These are phyloP conservation scores for Kernera saxatilis DNA, from an alignment of 345 rosid genomes.

Conservation along the genomic window DNA sequence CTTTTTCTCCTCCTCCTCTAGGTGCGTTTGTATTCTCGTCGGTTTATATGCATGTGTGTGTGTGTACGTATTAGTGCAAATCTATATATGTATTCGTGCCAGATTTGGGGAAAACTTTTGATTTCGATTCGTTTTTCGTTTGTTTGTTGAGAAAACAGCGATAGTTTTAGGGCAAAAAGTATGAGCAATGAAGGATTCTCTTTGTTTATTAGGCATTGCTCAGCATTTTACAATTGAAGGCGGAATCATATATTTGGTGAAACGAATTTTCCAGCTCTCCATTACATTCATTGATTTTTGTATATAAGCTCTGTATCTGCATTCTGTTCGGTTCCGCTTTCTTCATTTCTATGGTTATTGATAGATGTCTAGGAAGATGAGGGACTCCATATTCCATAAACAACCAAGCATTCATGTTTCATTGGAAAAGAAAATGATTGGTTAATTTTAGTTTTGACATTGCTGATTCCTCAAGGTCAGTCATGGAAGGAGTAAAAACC, in stretches of 20 bases:
- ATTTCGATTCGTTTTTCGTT: neutral
- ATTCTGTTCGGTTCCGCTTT: neutral
- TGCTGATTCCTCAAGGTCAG: slow-evolving; percentile 32
- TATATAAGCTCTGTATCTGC: neutral
- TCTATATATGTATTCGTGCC: neutral
- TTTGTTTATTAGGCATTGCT: neutral
- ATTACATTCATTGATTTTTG: neutral
- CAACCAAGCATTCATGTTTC: no score
- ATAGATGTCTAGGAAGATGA: neutral
- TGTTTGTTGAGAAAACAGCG: neutral
- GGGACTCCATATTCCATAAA: no score
- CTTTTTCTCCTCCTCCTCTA: slow-evolving; percentile 19
- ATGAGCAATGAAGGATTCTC: neutral
- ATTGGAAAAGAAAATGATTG: neutral
- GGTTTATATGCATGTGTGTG: neutral
- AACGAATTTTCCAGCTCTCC: neutral
- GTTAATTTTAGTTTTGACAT: neutral
- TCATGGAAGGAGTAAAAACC: slow-evolving; percentile 33
- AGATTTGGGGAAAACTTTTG: neutral
- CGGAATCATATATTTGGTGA: neutral
- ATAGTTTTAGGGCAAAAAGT: neutral
- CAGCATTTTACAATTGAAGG: neutral
- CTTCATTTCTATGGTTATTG: neutral
- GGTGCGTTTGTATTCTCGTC: neutral
- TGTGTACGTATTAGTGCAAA: neutral